Base-by-base conservation (phyloP, 2,329 filamentous ascomycete genomes). In the Trichoderma sp. region DNA sequence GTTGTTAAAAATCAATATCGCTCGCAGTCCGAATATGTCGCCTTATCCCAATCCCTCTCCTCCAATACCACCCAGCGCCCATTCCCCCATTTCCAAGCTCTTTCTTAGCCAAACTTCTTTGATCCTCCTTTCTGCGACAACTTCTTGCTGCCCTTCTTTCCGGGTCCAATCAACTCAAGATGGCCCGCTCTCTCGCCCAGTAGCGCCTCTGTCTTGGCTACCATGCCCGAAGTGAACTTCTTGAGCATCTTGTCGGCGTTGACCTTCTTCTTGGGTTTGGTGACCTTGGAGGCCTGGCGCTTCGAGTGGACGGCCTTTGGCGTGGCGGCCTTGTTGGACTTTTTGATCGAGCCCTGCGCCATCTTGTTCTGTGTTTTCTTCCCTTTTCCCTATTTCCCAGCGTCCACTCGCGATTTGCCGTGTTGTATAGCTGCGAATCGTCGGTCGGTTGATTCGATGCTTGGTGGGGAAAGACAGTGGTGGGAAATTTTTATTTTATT, bases 111-210 rank as follows among this genome's bases (percentile, higher is more conserved):
- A 80, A 87, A 89, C 81, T 87, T 87, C 79, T 84, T 84, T 17
- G 83, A 85, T 6, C 87, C 87, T 36, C 85, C 86, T 81, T 83
- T 83, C 63, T 80, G 76, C 61, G 81, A 81, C 65, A 78, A 72
- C 76, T 80, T 83, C 78, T 82, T 82, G 58, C 77, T 78, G 6
- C 76, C 78, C 79, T 85, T 88, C 79, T 87, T 86, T 11, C 85
- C 85, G 79, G 86, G 84, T 36, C 86, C 88, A 73, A 90, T 88
- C 74, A 90, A 77, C 81, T 90, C 88, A 28, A 90, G 79, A 72
- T 90, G 88, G 0, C 88, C 87, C 6, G 86, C 88, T 9, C 88
- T 81, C 82, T 89, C 86, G 72, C 87, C 87, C 53, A 90, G 83
- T 77, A 90, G 81, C 73, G 83, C 82, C 82, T 90, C 88, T 36